Evolutionary conservation across 2,329 filamentous ascomycete species (phyloP).

Genomic region (Paecilomyces variotii): DNA sequence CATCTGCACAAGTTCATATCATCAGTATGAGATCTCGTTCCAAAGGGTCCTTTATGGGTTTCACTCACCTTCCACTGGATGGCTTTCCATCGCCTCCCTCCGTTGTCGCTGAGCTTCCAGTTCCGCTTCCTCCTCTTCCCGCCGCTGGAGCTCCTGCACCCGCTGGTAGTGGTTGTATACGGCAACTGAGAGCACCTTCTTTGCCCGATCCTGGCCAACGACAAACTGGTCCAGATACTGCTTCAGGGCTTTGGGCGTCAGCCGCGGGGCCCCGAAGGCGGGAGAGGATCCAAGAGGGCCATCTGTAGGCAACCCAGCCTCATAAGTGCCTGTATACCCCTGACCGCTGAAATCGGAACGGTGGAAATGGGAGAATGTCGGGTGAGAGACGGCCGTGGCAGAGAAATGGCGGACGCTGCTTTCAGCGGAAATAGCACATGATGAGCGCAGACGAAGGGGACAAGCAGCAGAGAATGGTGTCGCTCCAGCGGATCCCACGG

Average conservation of each 20-base stretch:
- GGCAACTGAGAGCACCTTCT: slow-evolving; percentile 86
- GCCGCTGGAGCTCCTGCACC: slow-evolving; percentile 65
- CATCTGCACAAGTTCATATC: slow-evolving; percentile 38
- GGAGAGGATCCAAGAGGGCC: slow-evolving; percentile 56
- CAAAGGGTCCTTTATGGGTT: not conserved
- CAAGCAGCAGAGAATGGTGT: slow-evolving; percentile 16
- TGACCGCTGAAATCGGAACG: slow-evolving; percentile 57
- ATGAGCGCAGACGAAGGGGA: slow-evolving; percentile 4
- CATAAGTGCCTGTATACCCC: slow-evolving; percentile 56
- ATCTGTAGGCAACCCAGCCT: slow-evolving; percentile 52
- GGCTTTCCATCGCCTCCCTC: slow-evolving; percentile 58
- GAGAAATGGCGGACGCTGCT: slow-evolving; percentile 15
- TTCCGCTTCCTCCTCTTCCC: slow-evolving; percentile 72
- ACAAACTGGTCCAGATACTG: slow-evolving; percentile 91
- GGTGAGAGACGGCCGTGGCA: slow-evolving; percentile 23
- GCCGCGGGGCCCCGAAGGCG: slow-evolving; percentile 48
- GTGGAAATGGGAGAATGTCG: slow-evolving; percentile 45
- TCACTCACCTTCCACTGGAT: slow-evolving; percentile 67
- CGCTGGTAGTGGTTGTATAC: slow-evolving; percentile 97
- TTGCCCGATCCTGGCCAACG: slow-evolving; percentile 84
- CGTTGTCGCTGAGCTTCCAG: slow-evolving; percentile 62
- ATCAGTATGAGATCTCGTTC: not conserved
- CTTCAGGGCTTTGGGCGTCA: slow-evolving; percentile 65
- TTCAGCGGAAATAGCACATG: slow-evolving; percentile 1
- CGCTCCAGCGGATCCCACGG: slow-evolving; percentile 12